Evolutionary conservation across 257 asterid genomes (phyloP), one percentile per base, ranked within the genome.

Genomic region (Solanum bulbocastanum): DNA sequence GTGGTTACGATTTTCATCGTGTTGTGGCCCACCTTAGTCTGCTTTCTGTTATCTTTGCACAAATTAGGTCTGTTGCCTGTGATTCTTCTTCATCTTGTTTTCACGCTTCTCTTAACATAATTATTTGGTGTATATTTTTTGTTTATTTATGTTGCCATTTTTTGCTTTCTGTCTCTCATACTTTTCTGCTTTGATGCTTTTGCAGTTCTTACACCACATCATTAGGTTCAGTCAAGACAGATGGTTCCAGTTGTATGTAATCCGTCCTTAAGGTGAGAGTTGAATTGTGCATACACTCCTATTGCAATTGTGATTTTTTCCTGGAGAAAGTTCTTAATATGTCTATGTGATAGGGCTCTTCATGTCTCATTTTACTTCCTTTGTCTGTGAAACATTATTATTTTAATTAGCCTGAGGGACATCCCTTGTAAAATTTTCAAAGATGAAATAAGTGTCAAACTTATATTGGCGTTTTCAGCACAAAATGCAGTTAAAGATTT

Each of bases 131-230:
- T 32, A 81, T 46, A 81, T 15, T 49, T 82, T 81, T 82, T 49
- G 42, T 0, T 82, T 82, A 82, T 46, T 82, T 6, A 82, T 30
- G 69, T 46, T 81, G 10, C 69, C 15, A 81, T 49, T 81, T 33
- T 18, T 81, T 6, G 35, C 85, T 16, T 81, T 5, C 13, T 6
- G 3, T 42, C 84, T 62, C 25, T 75, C 39, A 46, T 58, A 81
- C 69, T 25, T 84, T 25, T 18, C 46, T 62, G 36, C 66, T 88
- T 75, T 74, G 75, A n/a, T 75, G 75, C 74, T 84, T 90, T 87
- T 87, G 72, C 93, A 92, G 94, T 92, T 87, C 92, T 91, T 78
- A 89, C 92, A 84, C 94, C 93, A 84, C 88, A 75, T 89, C 90
- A 91, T 69, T 89, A 88, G 90, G 84, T 86, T 87, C 86, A 40